Base-by-base conservation (phyloP, 2,329 filamentous ascomycete species). In the Rhinocladiella similis region DNA sequence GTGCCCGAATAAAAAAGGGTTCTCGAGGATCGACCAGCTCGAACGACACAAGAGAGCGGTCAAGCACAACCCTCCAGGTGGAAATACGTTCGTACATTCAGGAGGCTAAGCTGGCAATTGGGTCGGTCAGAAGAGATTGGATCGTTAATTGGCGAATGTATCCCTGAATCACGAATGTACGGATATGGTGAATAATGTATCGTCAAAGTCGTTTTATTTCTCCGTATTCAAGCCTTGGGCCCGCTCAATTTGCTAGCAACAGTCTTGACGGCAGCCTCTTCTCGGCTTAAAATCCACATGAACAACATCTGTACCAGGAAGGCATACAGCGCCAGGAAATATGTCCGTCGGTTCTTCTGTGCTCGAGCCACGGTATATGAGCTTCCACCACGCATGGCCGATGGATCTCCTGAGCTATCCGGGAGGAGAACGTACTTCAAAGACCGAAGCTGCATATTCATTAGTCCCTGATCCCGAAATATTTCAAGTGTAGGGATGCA, bases 381-480 rank as follows among this genome's bases (percentile, higher is more conserved):
- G 65, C 85, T 84, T 1, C 79, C 78, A 12, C 77, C 68, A 59
- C 86, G 80, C 65, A 83, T 83, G 38, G 59, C 56, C 29, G 84
- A 81, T 53, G 81, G 83, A 66, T 87, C 85, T 57, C 79, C 80
- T 1, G 86, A 81, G 57, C 84, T 90, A 70, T 97, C 91, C 0
- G 94, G 94, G 4, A 99, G 83, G 13, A 99, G 82, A 22, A 99
- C 94, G 68, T 99, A 99, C 77, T 96, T 92, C 60, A 99, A 76
- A 14, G 93, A 97, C 57, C 94, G 89, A 71, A 99, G 88, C 91
- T 96, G 59, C 38, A 59, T 35, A 53, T 50, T 33, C 53, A 57
- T 39, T 13, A n/a, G 25, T 38, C 14, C n/a, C 2, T 16, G 12
- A 25, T 29, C 43, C 19, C 10, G 14, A n/a, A 14, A 18, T 3